A percentile compares a stretch with the other conserved stretches of the same genome.
These are phyloP conservation scores for Heritiera fomes DNA, from an alignment of 345 rosid species.

Conservation along the genomic window DNA sequence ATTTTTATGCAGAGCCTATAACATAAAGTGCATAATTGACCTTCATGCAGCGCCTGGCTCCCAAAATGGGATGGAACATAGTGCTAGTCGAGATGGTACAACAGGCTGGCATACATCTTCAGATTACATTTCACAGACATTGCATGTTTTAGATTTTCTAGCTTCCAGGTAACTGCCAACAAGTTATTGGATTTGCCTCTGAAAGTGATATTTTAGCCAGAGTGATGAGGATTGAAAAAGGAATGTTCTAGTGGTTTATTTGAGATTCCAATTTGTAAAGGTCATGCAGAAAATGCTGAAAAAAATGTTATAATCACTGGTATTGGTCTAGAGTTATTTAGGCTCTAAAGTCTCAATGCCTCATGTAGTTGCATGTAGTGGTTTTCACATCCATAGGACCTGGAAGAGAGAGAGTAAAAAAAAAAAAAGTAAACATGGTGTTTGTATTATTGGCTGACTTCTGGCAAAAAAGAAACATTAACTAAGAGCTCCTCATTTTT, in stretches of 20 bases:
- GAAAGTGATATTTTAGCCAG: neutral
- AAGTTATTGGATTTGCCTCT: conserved; percentile 11
- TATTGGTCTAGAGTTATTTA: too few relatives aligned
- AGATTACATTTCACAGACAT: conserved; percentile 54
- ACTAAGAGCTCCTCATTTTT: neutral
- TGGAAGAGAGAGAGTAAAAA: neutral
- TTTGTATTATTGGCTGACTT: neutral
- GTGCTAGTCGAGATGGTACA: conserved; percentile 72
- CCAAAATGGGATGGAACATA: conserved; percentile 82
- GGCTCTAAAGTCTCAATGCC: too few relatives aligned
- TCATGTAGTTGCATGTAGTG: neutral
- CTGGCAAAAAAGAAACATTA: neutral
- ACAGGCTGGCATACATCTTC: conserved; percentile 55
- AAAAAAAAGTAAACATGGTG: neutral
- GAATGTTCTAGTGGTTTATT: too few relatives aligned
- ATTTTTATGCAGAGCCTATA: conserved; percentile 54
- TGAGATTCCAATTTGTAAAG: neutral
- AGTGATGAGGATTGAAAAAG: neutral
- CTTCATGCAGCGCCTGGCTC: conserved; percentile 89
- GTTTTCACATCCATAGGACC: neutral
- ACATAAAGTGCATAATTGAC: conserved; percentile 73
- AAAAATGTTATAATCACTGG: neutral
- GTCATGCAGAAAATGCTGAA: neutral
- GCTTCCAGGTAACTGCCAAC: conserved; percentile 64
- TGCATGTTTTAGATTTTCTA: conserved; percentile 63